Base-by-base conservation (phyloP, 495 filamentous ascomycete species). In the Lindgomyces ingoldianus region DNA sequence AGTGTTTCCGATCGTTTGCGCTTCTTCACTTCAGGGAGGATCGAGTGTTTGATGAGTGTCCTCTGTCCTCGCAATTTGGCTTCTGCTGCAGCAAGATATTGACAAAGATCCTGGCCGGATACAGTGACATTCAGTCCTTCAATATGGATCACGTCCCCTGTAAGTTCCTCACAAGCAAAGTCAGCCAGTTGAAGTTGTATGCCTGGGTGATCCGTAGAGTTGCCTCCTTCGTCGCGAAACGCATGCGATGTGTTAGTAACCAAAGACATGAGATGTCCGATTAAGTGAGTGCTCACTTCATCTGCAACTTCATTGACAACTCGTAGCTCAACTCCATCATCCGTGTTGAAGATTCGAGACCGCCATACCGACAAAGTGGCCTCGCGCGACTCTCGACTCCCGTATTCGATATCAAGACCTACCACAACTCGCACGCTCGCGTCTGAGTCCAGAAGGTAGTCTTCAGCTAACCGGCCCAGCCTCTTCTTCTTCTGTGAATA, bases 401-500 rank as follows among this genome's bases (percentile, higher is more conserved):
- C 62, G 62, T 74, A 76, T 45, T 72, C 69, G 57, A 76, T 73
- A 57, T 76, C 64, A 22, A 76, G 50, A 46, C 61, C 70, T 46
- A 76, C 65, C 49, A 76, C 73, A 45, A 65, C 71, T 36, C 66
- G 74, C 36, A 76, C 65, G 61, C 64, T 72, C 22, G 60, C 63
- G 59, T 74, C 52, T 36, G 71, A 69, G 58, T 70, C 59, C 27
- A 76, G 53, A 51, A 76, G 69, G 54, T 76, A 75, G 29, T 75
- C 70, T 63, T 74, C 70, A 18, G 70, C 74, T 44, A 77, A 62
- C 67, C 68, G 60, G 24, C 50, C 18, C 65, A 74, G 45, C 49
- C 26, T 51, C 61, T 74, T 73, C 49, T 53, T 60, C 62, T 74
- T 75, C 67, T 74, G 70, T 33, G 71, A 74, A 69, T 77, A 75